Percentiles rank a stretch among this genome's conserved stretches.
Conservation (phyloP, 2,329 filamentous ascomycete species). For the Clathrospora elynae region DNA sequence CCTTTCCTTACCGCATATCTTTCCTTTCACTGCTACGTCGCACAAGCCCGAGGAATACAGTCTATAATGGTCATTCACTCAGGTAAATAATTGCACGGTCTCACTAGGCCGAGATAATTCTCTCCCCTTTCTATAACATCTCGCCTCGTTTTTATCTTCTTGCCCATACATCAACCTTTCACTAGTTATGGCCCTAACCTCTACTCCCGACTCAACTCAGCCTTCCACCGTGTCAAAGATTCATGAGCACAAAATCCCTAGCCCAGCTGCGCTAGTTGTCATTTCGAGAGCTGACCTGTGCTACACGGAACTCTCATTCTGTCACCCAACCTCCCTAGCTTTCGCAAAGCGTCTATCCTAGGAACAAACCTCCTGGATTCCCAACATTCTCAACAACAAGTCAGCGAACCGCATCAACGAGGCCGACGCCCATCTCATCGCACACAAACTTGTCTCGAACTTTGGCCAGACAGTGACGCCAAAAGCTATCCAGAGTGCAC, state of each 20-base stretch:
- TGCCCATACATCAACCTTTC: too few species aligned
- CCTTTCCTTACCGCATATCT: too few species aligned
- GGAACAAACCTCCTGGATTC: constrained; percentile 29
- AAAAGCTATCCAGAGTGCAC: constrained; percentile 5
- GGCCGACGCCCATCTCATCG: constrained; percentile 13
- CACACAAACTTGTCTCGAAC: constrained; percentile 1
- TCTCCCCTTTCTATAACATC: too few species aligned
- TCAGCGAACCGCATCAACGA: constrained; percentile 10
- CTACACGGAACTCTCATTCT: constrained; percentile 21
- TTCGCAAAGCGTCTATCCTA: constrained; percentile 28
- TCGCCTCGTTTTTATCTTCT: too few species aligned
- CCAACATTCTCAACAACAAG: neutral
- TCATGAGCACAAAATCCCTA: constrained; percentile 6
- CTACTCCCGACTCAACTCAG: too few species aligned
- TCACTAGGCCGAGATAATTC: too few species aligned
- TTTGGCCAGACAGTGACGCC: neutral
- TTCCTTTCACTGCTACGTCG: too few species aligned
- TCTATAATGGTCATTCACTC: too few species aligned
- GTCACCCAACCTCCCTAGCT: constrained; percentile 21
- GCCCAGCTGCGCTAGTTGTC: neutral
- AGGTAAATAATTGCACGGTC: too few species aligned
- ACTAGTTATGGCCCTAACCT: too few species aligned
- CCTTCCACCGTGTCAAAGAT: too few species aligned
- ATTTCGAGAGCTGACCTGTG: constrained; percentile 1
- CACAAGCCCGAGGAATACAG: too few species aligned